These are phyloP conservation scores for Dactylis glomerata DNA, from an alignment of 176 grass and related monocot species.

Conservation along the genomic window DNA sequence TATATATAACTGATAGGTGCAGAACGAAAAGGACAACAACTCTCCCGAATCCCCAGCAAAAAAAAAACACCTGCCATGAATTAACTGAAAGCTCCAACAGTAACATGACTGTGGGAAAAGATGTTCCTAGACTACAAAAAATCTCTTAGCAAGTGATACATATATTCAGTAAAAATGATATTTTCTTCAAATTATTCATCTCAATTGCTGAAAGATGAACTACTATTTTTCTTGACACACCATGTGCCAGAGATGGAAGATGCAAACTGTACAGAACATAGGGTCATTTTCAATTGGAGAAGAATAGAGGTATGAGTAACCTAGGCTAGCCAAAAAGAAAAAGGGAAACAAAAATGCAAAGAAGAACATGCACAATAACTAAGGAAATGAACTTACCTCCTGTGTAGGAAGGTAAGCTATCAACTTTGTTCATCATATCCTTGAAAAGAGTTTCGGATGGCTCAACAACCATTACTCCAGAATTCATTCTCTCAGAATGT, in stretches of 20 bases:
- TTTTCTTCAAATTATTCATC: not conserved
- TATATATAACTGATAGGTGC: not conserved
- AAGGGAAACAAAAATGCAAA: not conserved
- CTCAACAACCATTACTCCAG: conserved; percentile 95
- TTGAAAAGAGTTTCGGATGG: conserved; percentile 79
- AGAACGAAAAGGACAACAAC: not conserved
- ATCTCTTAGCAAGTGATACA: not conserved
- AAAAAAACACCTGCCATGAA: not conserved
- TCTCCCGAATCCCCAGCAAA: not conserved
- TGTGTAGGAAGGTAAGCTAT: conserved; percentile 78
- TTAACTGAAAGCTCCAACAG: not conserved
- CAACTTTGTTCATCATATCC: conserved; percentile 87
- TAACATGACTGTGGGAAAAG: not conserved
- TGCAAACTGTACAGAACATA: not conserved
- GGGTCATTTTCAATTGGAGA: not conserved
- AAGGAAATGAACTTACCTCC: conserved; percentile 55
- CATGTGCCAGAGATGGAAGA: not conserved
- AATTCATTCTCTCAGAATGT: conserved; percentile 98
- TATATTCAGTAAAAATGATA: not conserved
- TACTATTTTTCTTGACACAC: not conserved
- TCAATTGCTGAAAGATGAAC: not conserved
- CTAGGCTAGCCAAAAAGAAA: not conserved
- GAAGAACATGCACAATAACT: not conserved
- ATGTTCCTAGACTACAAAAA: not conserved
- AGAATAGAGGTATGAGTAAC: not conserved